Conservation (phyloP, 768 basidiomycete genomes). For the Serendipita sp. region DNA sequence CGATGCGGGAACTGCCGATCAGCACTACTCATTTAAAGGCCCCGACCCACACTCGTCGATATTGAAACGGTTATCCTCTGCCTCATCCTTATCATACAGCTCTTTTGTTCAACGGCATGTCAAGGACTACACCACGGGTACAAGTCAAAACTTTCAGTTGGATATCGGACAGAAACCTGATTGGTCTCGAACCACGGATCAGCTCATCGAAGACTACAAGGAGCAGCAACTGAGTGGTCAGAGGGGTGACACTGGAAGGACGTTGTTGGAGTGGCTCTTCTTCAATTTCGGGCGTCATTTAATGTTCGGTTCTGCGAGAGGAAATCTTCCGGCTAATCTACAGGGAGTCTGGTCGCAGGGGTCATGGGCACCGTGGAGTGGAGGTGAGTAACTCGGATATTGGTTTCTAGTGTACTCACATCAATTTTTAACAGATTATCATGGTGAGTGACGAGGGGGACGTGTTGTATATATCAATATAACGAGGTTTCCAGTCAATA, state of each 20-base stretch:
- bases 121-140: constrained; percentile 29
- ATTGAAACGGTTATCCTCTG: constrained; percentile 20
- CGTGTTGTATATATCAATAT: background rate
- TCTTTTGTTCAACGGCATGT: constrained; percentile 33
- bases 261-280: constrained; percentile 55
- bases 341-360: constrained; percentile 60
- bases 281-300: constrained; percentile 63
- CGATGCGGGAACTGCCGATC: constrained; percentile 38
- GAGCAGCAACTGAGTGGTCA: background rate
- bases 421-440: background rate
- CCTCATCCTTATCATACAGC: constrained; percentile 20
- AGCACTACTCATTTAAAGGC: constrained; percentile 47
- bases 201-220: constrained; percentile 35
- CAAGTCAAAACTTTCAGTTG: constrained; percentile 30
- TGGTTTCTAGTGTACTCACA: background rate
- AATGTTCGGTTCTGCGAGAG: constrained; percentile 43
- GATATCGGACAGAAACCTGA: constrained; percentile 43
- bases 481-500: constrained; percentile 33
- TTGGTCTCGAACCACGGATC: constrained; percentile 36
- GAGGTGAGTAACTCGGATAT: constrained; percentile 24
- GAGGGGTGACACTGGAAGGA: constrained; percentile 32
- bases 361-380: constrained; percentile 39
- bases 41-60: constrained; percentile 39
- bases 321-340: constrained; percentile 49
- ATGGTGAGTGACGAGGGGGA: constrained; percentile 13